phyloP scores from a whole-genome alignment of 306 rosid species.

The Ochetophila trinervis region DNA sequence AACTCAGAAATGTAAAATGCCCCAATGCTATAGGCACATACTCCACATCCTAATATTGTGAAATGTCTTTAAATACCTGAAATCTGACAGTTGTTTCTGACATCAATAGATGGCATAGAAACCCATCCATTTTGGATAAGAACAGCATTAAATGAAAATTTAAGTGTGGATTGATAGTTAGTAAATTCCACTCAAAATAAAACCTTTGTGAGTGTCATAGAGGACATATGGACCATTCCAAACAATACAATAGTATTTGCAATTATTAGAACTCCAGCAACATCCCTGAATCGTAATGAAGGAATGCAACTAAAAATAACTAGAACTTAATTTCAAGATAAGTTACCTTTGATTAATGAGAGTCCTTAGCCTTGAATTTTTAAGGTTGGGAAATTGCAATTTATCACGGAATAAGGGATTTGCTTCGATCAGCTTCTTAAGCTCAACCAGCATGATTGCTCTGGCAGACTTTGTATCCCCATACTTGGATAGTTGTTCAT shows the following conservation, averaged over 20 bases:
- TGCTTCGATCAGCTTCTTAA: slow-evolving; percentile 94
- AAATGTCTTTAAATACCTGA: too few species aligned
- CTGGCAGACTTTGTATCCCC: slow-evolving; percentile 97
- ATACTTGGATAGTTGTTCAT: slow-evolving; percentile 92
- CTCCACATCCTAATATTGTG: not conserved
- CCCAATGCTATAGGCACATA: not conserved
- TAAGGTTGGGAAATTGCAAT: slow-evolving; percentile 92
- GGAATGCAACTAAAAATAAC: not conserved
- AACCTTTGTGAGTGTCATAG: not conserved
- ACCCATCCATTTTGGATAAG: too few species aligned
- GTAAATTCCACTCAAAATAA: not conserved
- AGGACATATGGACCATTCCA: slow-evolving; percentile 9
- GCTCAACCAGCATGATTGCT: slow-evolving; percentile 97
- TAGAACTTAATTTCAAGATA: not conserved
- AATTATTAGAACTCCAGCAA: slow-evolving; percentile 6
- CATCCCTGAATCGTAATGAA: slow-evolving; percentile 9
- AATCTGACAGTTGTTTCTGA: too few species aligned
- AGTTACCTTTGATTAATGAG: slow-evolving; percentile 92
- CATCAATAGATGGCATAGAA: too few species aligned
- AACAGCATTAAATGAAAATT: too few species aligned
- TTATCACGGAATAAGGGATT: slow-evolving; percentile 95
- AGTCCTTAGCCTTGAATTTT: slow-evolving; percentile 89
- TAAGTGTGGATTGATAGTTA: too few species aligned
- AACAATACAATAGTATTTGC: not conserved
- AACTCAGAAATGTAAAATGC: not conserved